Evolutionary conservation across 1,284 basidiomycete species (phyloP), one percentile per base, ranked within the genome.

Genomic region (Ceratobasidium sp.): DNA sequence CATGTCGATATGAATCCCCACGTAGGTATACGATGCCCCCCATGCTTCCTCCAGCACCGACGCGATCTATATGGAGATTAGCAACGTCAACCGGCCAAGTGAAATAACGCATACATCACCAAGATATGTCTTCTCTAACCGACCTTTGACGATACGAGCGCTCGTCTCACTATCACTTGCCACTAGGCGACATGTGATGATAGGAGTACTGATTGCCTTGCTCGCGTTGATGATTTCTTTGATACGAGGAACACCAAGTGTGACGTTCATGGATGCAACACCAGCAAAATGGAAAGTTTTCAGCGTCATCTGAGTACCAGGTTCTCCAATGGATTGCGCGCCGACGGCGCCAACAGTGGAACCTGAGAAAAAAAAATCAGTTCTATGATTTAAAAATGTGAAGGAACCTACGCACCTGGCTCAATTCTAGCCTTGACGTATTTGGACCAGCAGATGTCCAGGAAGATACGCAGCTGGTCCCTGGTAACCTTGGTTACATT

Each of bases 201-300:
- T 99, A 0, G 98, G 98, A 2, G 98, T 99, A 80, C 94, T 97
- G 84, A 99, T 99, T 57, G 88, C 84, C 84, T 99, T 99, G 51
- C 97, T 95, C 2, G 97, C 98, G 79, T 99, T 99, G 87, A 99
- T 99, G 80, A 99, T 99, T 84, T 99, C 98, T 84, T 99, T 99
- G 85, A 99, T 99, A 82, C 98, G 97, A 27, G 98, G 98, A 14
- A 99, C 98, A 87, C 98, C 98, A 51, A 99, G 90, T 0, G 98
- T 99, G 79, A 99, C 96, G 85, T 99, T 99, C 98, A 99, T 99
- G 45, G 97, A 98, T 14, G 98, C 98, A 78, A 99, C 97, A 87
- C 98, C 98, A 80, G 98, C 98, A 85, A 99, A 99, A 87, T 99
- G 98, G 91, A 99, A 99, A 76, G 98, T 99, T 85, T 99, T 99